Base-by-base conservation (phyloP, 768 basidiomycete genomes). In the Leccinum boreale region DNA sequence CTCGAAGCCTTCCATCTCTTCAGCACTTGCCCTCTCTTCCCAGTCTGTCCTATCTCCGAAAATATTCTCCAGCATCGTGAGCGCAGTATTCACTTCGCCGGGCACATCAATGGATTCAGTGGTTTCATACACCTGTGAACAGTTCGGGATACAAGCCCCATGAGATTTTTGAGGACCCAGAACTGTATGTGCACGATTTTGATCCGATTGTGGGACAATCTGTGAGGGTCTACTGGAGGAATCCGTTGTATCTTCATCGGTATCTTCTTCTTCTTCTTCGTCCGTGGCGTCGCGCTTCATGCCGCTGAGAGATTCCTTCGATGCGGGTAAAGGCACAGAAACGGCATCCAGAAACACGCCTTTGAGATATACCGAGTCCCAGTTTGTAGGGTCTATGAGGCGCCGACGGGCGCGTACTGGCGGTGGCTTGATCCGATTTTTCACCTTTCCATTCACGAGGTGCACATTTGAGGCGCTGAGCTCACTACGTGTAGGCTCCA, bases 311-410 rank as follows among this genome's bases (percentile, higher is more conserved):
- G n/a, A 1, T 14, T 57, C 35, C 14, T 33, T 33, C 7, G 53
- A n/a, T 15, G 47, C 2, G 5, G 52, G 24, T 1, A 55, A 44
- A 14, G 54, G 45, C 1, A 66, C 48, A 11, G 58, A 26, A 52
- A 71, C 55, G 58, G 70, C 64, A 35, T 84, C 86, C 64, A 92
- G 65, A 70, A 90, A 87, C 23, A 81, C 71, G 3, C 89, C 91
- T 57, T 82, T 88, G 63, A 92, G 64, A 69, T 90, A 85, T 17
- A 78, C 77, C 45, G 88, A 86, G 23, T 84, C 87, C 78, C 84
- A 92, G 51, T 79, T 79, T 15, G 82, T 80, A 62, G 90, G 85
- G 65, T 93, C 90, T 62, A 94, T 92, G 47, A 78, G 84, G 57
- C 78, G 77, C 57, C 81, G 73, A 58, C 87, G 76, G 2, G 90